These are phyloP conservation scores for Mrakiaceae sp. DNA, from an alignment of 1,284 basidiomycete species.

Conservation along the genomic window DNA sequence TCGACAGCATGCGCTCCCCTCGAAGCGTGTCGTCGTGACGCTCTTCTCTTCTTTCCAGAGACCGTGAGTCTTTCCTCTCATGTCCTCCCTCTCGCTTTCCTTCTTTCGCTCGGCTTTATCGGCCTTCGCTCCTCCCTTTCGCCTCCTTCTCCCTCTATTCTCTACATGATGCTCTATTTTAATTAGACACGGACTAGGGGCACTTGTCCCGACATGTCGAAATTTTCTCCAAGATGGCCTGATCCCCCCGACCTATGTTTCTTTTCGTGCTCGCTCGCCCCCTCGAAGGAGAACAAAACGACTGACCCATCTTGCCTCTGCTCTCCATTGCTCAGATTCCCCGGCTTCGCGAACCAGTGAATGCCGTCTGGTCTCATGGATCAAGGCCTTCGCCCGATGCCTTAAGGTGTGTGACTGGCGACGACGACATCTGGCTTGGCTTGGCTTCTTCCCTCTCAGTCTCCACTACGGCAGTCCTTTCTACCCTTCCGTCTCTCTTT, in stretches of 20 bases:
- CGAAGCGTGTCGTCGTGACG: neutral
- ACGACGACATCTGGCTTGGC: neutral
- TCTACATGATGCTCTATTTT: neutral
- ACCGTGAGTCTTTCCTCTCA: neutral
- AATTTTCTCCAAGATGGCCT: neutral
- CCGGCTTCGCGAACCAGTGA: too few relatives aligned
- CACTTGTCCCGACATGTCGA: neutral
- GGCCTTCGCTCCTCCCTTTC: neutral
- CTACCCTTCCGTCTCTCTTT: neutral
- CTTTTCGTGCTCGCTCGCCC: neutral
- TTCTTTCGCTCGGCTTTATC: neutral
- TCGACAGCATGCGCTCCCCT: too few relatives aligned
- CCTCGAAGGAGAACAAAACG: neutral
- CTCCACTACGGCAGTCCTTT: neutral
- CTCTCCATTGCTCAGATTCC: neutral
- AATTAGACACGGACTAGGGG: neutral
- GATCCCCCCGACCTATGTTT: neutral
- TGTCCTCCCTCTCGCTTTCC: neutral
- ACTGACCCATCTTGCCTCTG: neutral
- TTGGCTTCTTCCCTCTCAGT: neutral
- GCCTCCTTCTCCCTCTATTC: neutral
- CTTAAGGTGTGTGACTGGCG: too few relatives aligned
- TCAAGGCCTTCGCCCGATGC: too few relatives aligned
- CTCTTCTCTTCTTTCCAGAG: neutral
- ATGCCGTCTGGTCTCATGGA: too few relatives aligned